A percentile compares a stretch with the other conserved stretches of the same genome.
Evolutionary conservation across 2,329 filamentous ascomycete genomes (phyloP).

Genomic region (Penicillium sp.): DNA sequence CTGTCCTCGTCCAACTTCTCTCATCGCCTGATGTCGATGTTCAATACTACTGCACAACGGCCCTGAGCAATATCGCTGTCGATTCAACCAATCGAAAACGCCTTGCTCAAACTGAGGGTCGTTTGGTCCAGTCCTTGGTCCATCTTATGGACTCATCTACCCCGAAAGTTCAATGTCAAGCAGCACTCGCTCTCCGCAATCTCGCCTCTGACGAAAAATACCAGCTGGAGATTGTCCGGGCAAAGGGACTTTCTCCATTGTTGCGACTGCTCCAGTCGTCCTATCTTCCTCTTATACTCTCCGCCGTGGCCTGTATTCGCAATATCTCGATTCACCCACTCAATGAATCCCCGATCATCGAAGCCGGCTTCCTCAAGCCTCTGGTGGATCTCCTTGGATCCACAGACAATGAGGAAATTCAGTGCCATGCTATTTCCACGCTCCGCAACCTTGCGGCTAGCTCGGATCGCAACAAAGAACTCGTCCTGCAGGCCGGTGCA

Average conservation of each 20-base stretch:
- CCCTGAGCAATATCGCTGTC: conserved; percentile 96
- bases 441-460: conserved; percentile 92
- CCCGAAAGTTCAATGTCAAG: conserved; percentile 96
- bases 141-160: conserved; percentile 97
- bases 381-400: conserved; percentile 90
- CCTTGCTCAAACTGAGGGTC: conserved; percentile 83
- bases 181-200: conserved; percentile 88
- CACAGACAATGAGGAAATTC: conserved; percentile 97
- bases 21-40: conserved; percentile 93
- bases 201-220: conserved; percentile 98
- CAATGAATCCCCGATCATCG: conserved; percentile 98
- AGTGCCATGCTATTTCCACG: conserved; percentile 97
- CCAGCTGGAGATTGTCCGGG: conserved; percentile 92
- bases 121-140: conserved; percentile 88
- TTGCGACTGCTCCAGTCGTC: conserved; percentile 90
- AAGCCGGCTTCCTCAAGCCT: conserved; percentile 91
- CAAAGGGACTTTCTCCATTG: conserved; percentile 78
- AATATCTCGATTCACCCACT: conserved; percentile 98
- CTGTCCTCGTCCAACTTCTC: conserved; percentile 90
- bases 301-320: conserved; percentile 94
- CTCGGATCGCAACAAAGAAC: conserved; percentile 94
- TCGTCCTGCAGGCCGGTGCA: conserved; percentile 94
- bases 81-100: conserved; percentile 88
- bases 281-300: conserved; percentile 92
- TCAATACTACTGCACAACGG: conserved; percentile 98